These are phyloP conservation scores for Arbutus unedo DNA, from an alignment of 148 eudicot species.

Conservation along the genomic window DNA sequence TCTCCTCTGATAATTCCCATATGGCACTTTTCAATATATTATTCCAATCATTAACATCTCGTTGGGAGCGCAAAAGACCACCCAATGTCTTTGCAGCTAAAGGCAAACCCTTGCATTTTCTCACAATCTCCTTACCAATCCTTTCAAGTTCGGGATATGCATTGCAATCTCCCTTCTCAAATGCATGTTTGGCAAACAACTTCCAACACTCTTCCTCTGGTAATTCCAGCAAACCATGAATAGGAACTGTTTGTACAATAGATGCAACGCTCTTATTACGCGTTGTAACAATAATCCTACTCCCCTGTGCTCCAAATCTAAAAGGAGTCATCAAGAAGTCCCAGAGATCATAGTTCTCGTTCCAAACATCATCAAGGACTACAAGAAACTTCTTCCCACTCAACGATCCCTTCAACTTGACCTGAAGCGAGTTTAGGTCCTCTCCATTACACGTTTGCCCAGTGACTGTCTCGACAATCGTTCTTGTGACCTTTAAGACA, in stretches of 20 bases:
- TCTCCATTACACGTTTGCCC: too few species aligned
- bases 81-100: neutral
- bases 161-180: neutral
- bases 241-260: too few species aligned
- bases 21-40: conserved; percentile 8
- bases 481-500: neutral
- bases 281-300: conserved; percentile 9
- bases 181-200: too few species aligned
- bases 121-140: conserved; percentile 2
- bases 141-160: neutral
- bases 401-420: conserved; percentile 1
- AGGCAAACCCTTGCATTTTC: conserved; percentile 29
- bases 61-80: neutral
- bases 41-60: neutral
- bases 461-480: neutral
- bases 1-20: neutral
- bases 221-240: too few species aligned
- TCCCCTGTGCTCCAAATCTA: neutral
- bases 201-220: too few species aligned
- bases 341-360: too few species aligned
- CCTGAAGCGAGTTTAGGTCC: conserved; percentile 16
- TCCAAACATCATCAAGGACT: conserved; percentile 7
- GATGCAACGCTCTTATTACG: neutral
- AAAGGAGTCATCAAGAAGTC: too few species aligned
- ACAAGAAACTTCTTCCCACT: conserved; percentile 4